Evolutionary conservation across 371 early-diverging fungal genomes (phyloP).

Genomic region (Amoeboaphelidium occidentale): DNA sequence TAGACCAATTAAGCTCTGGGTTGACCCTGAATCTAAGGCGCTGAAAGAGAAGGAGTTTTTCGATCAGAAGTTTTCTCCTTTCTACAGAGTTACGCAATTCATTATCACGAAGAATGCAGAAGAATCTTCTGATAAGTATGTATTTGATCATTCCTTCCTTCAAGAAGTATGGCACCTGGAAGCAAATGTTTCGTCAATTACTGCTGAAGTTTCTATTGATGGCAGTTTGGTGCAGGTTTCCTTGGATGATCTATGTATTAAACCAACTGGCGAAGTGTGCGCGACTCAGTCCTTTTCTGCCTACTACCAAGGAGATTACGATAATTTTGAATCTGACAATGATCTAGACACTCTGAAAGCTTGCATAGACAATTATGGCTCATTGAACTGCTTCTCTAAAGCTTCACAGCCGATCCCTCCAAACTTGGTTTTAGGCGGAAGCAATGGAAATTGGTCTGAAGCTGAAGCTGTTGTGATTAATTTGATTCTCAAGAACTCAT

Average conservation of each 20-base stretch:
- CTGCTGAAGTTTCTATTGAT: neutral
- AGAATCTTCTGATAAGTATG: conserved; percentile 11
- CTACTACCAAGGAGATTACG: conserved; percentile 35
- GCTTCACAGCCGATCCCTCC: conserved; percentile 39
- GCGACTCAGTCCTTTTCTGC: conserved; percentile 43
- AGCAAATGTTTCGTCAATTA: conserved; percentile 18
- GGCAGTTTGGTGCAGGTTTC: neutral
- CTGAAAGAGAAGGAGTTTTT: conserved; percentile 32
- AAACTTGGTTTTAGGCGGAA: conserved; percentile 38
- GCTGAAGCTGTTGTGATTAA: conserved; percentile 19
- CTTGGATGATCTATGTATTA: conserved; percentile 36
- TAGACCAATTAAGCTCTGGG: conserved; percentile 43
- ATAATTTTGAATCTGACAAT: conserved; percentile 16
- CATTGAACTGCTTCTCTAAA: conserved; percentile 25
- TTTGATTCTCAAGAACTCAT: conserved; percentile 31
- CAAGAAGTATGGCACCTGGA: conserved; percentile 25
- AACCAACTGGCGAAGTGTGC: conserved; percentile 35
- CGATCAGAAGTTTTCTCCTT: conserved; percentile 39
- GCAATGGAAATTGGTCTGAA: conserved; percentile 4
- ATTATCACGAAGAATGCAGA: conserved; percentile 28
- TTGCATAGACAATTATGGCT: conserved; percentile 26
- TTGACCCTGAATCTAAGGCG: conserved; percentile 31
- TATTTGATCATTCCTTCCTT: conserved; percentile 22
- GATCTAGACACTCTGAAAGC: conserved; percentile 20
- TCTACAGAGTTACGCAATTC: conserved; percentile 41